Base-by-base conservation (phyloP, 345 rosid species). In the Camelina neglecta region DNA sequence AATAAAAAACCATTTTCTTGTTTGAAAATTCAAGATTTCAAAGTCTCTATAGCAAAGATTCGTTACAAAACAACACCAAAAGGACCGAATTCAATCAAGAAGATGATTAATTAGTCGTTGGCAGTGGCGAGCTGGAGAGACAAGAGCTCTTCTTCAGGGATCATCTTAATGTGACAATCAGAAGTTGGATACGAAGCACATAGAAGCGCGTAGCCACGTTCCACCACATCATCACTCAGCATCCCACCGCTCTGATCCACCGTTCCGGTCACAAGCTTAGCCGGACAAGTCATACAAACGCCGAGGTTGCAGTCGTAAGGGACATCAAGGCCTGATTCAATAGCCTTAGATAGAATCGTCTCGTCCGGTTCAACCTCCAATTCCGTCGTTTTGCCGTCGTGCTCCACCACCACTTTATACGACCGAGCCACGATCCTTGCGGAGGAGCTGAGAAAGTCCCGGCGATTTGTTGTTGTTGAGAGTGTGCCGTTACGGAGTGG, bases 221-320 rank as follows among this genome's bases (percentile, higher is more conserved):
- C 99, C 71, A 95, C 91, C 31, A 95, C 99, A 69, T 95, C 99
- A 59, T 95, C 99, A 68, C 97, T 92, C 31, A 92, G 89, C 99
- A 92, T 95, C 13, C 99, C 97, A 21, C 88, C 99, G 72, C 97
- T 90, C 84, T 95, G 97, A 84, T 95, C 97, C 12, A 95, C 96
- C 0, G 82, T 54, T 20, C 99, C 97, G 15, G 83, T 75, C 3
- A 90, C 26, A 10, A 95, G 89, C 75, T 77, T 83, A 23, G 99
- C 99, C 7, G 97, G 99, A 79, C 97, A 95, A 36, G 99, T 95
- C 97, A 95, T 95, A 88, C 97, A 95, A 53, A 95, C 99, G 15
- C 97, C 97, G 50, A 95, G 97, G 51, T 90, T 87, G 83, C 99
- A 92, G 72, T 92, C 99, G 72, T 95, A 91, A 1, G 97, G 96